A percentile compares a stretch with the other conserved stretches of the same genome.
Evolutionary conservation across 2,329 filamentous ascomycete genomes (phyloP).

Genomic region (Fusarium torulosum): DNA sequence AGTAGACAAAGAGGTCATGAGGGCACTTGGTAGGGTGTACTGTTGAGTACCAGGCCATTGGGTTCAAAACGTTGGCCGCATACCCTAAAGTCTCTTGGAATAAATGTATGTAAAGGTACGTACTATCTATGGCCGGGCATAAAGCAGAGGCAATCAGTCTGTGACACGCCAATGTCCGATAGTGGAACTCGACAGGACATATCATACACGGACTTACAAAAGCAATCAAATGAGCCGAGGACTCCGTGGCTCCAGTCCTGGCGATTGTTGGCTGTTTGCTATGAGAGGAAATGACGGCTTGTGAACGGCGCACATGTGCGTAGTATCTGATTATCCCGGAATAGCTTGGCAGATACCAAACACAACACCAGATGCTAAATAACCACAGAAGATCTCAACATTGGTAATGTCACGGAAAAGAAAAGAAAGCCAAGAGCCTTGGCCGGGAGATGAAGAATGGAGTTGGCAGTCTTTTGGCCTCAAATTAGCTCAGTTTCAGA

Average conservation of each 20-base stretch:
- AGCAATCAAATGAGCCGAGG: constrained; percentile 12
- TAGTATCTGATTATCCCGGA: constrained; percentile 4
- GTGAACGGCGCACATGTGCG: constrained; percentile 1
- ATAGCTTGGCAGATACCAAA: constrained; percentile 7
- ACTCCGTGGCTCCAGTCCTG: not conserved
- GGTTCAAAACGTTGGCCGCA: constrained; percentile 15
- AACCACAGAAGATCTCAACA: not conserved
- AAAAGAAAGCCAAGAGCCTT: constrained; percentile 5
- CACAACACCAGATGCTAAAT: constrained; percentile 1
- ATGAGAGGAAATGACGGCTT: not conserved
- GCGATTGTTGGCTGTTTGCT: not conserved
- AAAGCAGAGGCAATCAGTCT: constrained; percentile 37
- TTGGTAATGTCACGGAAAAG: constrained; percentile 5
- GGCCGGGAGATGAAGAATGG: constrained; percentile 45
- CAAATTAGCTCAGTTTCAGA: constrained; percentile 48
- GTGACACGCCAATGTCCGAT: constrained; percentile 40
- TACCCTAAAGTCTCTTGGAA: constrained; percentile 9
- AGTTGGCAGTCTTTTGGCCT: constrained; percentile 22
- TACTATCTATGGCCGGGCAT: not conserved
- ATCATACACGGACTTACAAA: not conserved
- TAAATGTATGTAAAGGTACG: not conserved
- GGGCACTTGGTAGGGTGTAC: not conserved
- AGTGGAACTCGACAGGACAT: constrained; percentile 28
- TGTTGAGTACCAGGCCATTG: constrained; percentile 9
- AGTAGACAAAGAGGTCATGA: not conserved